Conservation (phyloP, 2,329 filamentous ascomycete genomes). For the Alternaria tenuissima region DNA sequence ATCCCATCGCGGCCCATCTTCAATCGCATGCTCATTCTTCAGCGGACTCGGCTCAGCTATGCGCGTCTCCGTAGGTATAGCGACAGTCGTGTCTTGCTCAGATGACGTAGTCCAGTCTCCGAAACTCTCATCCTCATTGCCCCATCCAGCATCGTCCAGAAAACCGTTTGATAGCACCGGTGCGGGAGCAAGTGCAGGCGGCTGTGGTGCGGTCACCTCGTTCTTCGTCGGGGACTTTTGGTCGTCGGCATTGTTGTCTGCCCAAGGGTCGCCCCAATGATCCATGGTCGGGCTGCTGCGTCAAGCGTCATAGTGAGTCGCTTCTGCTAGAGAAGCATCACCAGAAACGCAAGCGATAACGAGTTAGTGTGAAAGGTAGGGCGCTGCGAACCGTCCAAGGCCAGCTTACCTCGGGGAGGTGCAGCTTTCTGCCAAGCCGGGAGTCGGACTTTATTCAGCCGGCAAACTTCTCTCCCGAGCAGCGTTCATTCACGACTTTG, state of each 20-base stretch:
- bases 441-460: conserved; percentile 5
- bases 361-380: neutral
- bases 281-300: conserved; percentile 46
- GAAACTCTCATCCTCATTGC: conserved; percentile 40
- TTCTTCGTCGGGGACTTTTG: conserved; percentile 33
- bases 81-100: conserved; percentile 7
- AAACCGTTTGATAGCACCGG: conserved; percentile 41
- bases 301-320: conserved; percentile 49
- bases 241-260: conserved; percentile 42
- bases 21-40: neutral
- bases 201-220: conserved; percentile 32
- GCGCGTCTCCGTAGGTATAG: conserved; percentile 6
- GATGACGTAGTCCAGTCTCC: conserved; percentile 40
- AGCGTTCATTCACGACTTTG: neutral
- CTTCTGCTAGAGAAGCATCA: conserved; percentile 43
- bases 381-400: conserved; percentile 8
- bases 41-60: neutral
- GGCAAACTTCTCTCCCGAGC: conserved; percentile 1
- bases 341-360: conserved; percentile 8
- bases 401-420: conserved; percentile 17
- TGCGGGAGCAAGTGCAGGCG: conserved; percentile 21
- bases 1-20: conserved; percentile 15
- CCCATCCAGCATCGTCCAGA: conserved; percentile 50
- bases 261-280: conserved; percentile 55
- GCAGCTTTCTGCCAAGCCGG: conserved; percentile 24